phyloP scores from a whole-genome alignment of 768 basidiomycete species.

The Boletellus sp. region DNA sequence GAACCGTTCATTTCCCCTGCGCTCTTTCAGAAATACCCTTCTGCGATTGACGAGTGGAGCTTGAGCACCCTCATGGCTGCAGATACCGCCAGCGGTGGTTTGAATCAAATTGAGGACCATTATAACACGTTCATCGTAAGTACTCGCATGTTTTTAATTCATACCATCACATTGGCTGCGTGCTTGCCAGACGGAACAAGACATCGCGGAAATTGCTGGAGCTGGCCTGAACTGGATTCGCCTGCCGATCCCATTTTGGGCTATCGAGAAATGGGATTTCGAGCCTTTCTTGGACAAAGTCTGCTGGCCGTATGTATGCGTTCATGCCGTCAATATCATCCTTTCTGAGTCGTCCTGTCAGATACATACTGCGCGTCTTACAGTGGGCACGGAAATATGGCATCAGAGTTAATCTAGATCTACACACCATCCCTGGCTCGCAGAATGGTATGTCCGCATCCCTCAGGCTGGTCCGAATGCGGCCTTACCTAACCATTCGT shows the following conservation, averaged over 20 bases:
- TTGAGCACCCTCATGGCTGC: constrained; percentile 62
- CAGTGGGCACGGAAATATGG: constrained; percentile 90
- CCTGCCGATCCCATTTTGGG: constrained; percentile 83
- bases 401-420: constrained; percentile 75
- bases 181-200: constrained; percentile 69
- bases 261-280: constrained; percentile 66
- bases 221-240: constrained; percentile 86
- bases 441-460: constrained; percentile 54
- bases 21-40: constrained; percentile 57
- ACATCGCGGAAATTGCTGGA: constrained; percentile 84
- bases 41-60: constrained; percentile 62
- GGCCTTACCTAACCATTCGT: not conserved
- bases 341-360: constrained; percentile 20
- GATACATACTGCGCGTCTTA: constrained; percentile 72
- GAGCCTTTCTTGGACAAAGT: constrained; percentile 76
- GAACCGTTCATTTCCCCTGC: constrained; percentile 77
- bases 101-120: constrained; percentile 68
- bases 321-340: not conserved
- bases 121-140: constrained; percentile 81
- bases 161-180: not conserved
- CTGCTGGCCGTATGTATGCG: constrained; percentile 60
- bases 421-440: constrained; percentile 76
- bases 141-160: constrained; percentile 8
- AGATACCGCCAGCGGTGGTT: constrained; percentile 58
- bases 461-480: not conserved